Percentiles rank a stretch among this genome's conserved stretches.
Evolutionary conservation across 305 asterid species (phyloP).

Genomic region (Coffea humblotiana): DNA sequence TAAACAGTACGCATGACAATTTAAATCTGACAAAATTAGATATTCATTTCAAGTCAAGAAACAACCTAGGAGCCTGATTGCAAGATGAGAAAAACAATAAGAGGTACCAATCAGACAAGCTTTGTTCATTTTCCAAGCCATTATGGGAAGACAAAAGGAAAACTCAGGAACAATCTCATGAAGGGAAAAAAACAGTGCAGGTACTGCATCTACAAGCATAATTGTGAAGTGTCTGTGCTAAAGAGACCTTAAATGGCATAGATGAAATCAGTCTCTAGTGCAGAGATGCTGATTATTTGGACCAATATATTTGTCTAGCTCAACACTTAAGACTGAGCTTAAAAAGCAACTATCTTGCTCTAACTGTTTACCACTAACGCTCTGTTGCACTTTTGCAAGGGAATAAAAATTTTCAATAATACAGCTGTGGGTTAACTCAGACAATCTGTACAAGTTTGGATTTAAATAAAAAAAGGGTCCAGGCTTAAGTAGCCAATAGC

Average conservation of each 20-base stretch:
- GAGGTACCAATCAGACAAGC: background rate
- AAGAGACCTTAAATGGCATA: background rate
- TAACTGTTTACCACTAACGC: background rate
- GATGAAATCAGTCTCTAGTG: background rate
- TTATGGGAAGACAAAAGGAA: background rate
- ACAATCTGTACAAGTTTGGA: background rate
- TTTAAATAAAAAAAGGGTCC: background rate
- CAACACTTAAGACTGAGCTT: background rate
- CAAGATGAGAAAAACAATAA: background rate
- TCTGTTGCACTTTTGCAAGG: background rate
- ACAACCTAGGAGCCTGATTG: background rate
- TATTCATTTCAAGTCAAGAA: background rate
- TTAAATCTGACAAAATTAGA: background rate
- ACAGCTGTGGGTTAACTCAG: background rate
- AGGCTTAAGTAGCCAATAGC: background rate
- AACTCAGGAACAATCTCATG: background rate
- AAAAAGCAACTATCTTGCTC: background rate
- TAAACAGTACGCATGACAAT: background rate
- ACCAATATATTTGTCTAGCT: background rate
- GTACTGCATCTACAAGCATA: background rate
- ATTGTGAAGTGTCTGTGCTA: background rate
- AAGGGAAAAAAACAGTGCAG: background rate
- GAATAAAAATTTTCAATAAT: background rate
- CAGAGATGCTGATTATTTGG: background rate
- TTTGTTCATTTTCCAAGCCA: background rate